Base-by-base conservation (phyloP, 345 rosid species). In the Erucastrum elatum region DNA sequence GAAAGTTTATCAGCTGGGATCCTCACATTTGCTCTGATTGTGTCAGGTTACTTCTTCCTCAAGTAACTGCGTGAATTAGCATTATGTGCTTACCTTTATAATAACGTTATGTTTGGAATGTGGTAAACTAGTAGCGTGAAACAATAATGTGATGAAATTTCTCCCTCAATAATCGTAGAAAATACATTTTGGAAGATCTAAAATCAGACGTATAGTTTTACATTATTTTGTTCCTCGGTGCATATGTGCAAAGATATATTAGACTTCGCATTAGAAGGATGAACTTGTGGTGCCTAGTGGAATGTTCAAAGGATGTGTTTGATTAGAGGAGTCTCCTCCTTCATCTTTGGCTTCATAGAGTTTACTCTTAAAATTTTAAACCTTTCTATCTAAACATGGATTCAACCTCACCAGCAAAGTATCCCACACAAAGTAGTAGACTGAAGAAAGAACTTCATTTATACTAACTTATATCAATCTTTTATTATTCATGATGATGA, bases 21-120 rank as follows among this genome's bases (percentile, higher is more conserved):
- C 66, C 15, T 89, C 16, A 66, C 87, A 2, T 71, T 61, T 64
- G 74, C 56, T 71, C 78, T 90, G 31, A 80, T 39, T 13, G 12
- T 53, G 0, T 71, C 44, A 25, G 55, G 83, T 80, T 85, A 68
- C 80, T 39, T 58, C 31, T 13, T 11, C 34, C 15, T 60, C 64
- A 26, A 26, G 64, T 60, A 60, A 60, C 15, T 60, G 34, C 8
- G 12, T 11, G 30, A 1, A 59, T 59, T 59, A 26, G 31, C 29
- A 21, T 21, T 58, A 8, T 58, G 63, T 27, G 15, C 12, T 41
- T 62, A 46, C 31, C 16, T 6, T 44, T 62, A 13, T 27, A 8
- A 13, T 3, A 31, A 68, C 4, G 10, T 33, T 55, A 53, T 30
- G 17, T 53, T n/a, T 55, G 30, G 31, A 17, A 10, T 70, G 51